phyloP scores from a whole-genome alignment of 371 early-diverging fungal species.

The Mortierella sp. region DNA sequence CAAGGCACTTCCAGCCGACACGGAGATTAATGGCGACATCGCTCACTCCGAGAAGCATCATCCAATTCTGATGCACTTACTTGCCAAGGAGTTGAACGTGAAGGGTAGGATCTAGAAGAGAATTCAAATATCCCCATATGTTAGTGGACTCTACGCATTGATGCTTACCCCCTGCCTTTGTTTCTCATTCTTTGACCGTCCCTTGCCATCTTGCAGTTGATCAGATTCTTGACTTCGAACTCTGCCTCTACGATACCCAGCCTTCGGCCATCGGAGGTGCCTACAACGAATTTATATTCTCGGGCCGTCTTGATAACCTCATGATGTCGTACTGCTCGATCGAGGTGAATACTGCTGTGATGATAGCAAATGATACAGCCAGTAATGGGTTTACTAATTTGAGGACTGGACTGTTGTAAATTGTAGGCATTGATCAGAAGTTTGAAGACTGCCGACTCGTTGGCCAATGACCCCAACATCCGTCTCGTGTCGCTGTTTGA shows the following conservation, averaged over 20 bases:
- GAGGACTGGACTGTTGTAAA: background rate
- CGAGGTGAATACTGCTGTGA: constrained; percentile 53
- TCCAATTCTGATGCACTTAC: constrained; percentile 76
- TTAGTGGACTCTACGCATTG: no score
- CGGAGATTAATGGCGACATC: constrained; percentile 47
- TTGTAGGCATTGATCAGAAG: constrained; percentile 67
- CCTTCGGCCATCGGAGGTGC: constrained; percentile 89
- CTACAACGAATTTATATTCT: constrained; percentile 92
- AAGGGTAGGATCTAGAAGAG: constrained; percentile 71
- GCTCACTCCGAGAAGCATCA: constrained; percentile 72
- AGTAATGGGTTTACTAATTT: no score
- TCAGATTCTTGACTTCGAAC: constrained; percentile 93
- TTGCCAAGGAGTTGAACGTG: constrained; percentile 81
- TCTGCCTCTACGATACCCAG: constrained; percentile 93
- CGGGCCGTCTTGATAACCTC: constrained; percentile 95
- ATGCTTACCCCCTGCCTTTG: no score
- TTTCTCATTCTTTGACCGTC: background rate
- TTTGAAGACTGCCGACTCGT: constrained; percentile 45
- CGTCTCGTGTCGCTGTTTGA: constrained; percentile 94
- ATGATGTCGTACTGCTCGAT: constrained; percentile 92
- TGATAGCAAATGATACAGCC: background rate
- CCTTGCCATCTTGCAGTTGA: constrained; percentile 54
- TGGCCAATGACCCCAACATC: constrained; percentile 80
- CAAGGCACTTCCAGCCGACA: constrained; percentile 40
- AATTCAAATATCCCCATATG: background rate